Conservation (phyloP, 2,329 filamentous ascomycete species). For the Sporothrix variecibatus region DNA sequence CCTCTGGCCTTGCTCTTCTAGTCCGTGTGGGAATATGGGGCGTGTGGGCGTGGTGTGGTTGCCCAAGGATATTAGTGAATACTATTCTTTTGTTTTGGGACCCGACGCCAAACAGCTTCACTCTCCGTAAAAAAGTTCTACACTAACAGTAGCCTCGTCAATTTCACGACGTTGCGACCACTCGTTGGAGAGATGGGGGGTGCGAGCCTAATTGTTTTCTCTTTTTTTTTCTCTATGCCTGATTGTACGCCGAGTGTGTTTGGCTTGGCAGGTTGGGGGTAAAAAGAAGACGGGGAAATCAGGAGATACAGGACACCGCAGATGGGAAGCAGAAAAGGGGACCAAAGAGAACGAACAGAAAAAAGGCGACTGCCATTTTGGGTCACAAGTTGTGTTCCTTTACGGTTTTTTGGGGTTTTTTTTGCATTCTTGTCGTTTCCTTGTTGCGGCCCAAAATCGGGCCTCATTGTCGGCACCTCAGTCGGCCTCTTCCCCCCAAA, state of each 20-base stretch:
- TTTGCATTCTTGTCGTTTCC: not conserved
- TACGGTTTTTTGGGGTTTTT: not conserved
- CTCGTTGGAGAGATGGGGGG: not conserved
- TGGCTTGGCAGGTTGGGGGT: constrained; percentile 10
- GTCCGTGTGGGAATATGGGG: not conserved
- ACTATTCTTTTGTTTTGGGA: not conserved
- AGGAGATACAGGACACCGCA: not conserved
- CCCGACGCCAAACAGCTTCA: not conserved
- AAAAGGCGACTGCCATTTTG: constrained; percentile 3
- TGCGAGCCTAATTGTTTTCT: not conserved
- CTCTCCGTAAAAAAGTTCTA: not conserved
- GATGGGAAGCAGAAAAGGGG: not conserved
- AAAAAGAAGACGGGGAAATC: not conserved
- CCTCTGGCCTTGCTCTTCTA: not conserved
- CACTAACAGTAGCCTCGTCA: not conserved
- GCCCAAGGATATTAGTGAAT: constrained; percentile 1
- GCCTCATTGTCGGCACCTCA: not conserved
- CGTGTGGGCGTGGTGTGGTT: too few species aligned
- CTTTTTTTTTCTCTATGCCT: not conserved
- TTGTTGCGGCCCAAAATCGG: constrained; percentile 7
- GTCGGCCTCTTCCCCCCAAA: not conserved
- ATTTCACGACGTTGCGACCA: not conserved
- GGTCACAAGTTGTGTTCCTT: not conserved
- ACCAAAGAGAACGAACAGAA: not conserved
- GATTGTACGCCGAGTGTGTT: not conserved